Evolutionary conservation across 1,284 basidiomycete genomes (phyloP), one percentile per base, ranked within the genome.

Genomic region (Xerocomus nothofagi): DNA sequence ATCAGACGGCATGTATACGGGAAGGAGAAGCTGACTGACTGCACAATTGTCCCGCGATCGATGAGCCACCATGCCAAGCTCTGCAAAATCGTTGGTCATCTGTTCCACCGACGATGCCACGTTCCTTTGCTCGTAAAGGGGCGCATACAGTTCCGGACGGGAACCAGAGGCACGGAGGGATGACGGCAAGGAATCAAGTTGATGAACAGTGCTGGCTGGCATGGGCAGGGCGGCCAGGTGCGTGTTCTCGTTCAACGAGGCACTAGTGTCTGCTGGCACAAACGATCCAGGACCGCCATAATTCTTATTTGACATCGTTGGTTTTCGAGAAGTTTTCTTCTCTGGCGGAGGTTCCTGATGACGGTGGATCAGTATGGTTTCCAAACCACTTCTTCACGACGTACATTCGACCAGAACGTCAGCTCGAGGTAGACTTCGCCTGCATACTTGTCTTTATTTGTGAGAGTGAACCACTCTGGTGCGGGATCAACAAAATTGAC

Each of bases 371-470:
- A 58, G 50, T 8, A 42, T n/a, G 24, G 11, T 27, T 31, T 15
- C 8, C 27, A 39, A 30, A 17, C 7, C n/a, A 43, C 31, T 27
- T 39, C 30, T 31, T n/a, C 27, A 41, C n/a, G 9, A 82, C 89
- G 60, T 56, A 95, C 93, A 66, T 95, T 94, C 4, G 92, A 93
- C 84, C 89, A 98, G 72, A 95, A 98, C 0, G 94, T 98, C 64
- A 97, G 70, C 67, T 98, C 95, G 20, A 98, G 75, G 63, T 95
- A 97, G 17, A 98, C 84, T 67, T 97, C 94, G 4, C 94, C 94
- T 39, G 86, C 84, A 69, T 96, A 97, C 60, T 94, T 92, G 56
- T 91, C 91, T 71, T 95, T 97, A 72, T 88, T 79, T 67, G 79
- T 81, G 31, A 98, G 74, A 15, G 85, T 87, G 65, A 97, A 95